These are phyloP conservation scores for Saturnispora halmiae DNA, from an alignment of 805 yeast species.

Conservation along the genomic window DNA sequence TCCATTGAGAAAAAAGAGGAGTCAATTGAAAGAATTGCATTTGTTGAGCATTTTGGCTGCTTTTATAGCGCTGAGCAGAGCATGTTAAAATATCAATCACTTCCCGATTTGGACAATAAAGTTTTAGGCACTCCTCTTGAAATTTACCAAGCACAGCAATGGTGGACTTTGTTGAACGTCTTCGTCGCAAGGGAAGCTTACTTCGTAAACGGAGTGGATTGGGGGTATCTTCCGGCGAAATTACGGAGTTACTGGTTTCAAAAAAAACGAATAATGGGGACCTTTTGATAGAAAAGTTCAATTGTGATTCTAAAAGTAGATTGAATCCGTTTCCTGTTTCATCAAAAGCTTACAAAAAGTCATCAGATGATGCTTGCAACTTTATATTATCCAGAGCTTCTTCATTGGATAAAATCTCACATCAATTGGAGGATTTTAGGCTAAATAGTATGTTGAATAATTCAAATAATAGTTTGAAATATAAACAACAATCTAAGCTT, in stretches of 20 bases:
- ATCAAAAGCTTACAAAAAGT: background rate
- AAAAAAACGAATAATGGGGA: no score
- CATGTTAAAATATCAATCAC: conserved; percentile 9
- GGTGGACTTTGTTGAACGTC: background rate
- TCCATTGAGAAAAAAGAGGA: background rate
- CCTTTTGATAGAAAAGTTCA: no score
- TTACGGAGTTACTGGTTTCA: background rate
- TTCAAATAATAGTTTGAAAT: no score
- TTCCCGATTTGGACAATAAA: conserved; percentile 1
- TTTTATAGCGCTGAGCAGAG: background rate
- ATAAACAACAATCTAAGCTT: no score
- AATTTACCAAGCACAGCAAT: background rate
- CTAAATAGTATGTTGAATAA: no score
- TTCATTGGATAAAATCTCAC: background rate
- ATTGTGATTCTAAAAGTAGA: no score
- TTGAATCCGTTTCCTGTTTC: no score
- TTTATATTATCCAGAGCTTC: background rate
- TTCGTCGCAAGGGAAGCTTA: background rate
- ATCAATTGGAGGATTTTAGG: background rate
- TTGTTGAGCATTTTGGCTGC: no score
- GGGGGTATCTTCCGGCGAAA: background rate
- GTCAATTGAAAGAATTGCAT: background rate
- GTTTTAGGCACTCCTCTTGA: background rate
- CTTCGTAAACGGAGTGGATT: background rate
- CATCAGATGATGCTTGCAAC: background rate